Base-by-base conservation (phyloP, 371 early-diverging fungal genomes). In the Lichtheimia ornata region DNA sequence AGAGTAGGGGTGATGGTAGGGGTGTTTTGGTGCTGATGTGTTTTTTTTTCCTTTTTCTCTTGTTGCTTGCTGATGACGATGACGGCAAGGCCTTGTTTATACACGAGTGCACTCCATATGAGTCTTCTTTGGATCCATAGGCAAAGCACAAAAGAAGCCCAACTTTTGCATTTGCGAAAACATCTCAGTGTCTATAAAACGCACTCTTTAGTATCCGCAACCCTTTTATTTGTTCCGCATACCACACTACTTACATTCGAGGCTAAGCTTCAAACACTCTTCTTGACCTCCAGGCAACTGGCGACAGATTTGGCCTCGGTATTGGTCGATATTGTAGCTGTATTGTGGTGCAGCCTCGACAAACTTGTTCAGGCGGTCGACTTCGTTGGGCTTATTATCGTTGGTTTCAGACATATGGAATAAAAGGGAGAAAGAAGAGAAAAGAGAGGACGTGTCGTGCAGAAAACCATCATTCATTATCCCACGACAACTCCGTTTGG, bases 111-210 rank as follows among this genome's bases (percentile, higher is more conserved):
- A 84, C 35, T 81, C 81, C 73, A 84, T 77, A 59, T 80, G 71
- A n/a, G 79, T 81, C 58, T 76, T 63, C n/a, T 65, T 78, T 17
- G 84, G 84, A 51, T 84, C 84, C 74, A 76, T 79, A 22, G 82
- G 82, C 53, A 84, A 66, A 42, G 79, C 73, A 67, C 84, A 84
- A 62, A 81, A 84, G 58, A 81, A 84, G 57, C 80, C 84, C 51
- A 84, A 70, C 56, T 81, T 76, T 70, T 84, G 84, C 82, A 84
- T 84, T 73, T 79, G 68, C 24, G 72, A 64, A 59, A 84, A 84
- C 84, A 84, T 84, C 66, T 78, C 66, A 30, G 75, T 68, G 65
- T 73, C 82, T 81, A 58, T 22, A 50, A 13, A 50, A 7, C 4
- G 9, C 11, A 35, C 11, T 35, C 7, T 50, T n/a, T 22, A n/a